These are phyloP conservation scores for Syzygium malaccense DNA, from an alignment of 441 rosid species.

Conservation along the genomic window DNA sequence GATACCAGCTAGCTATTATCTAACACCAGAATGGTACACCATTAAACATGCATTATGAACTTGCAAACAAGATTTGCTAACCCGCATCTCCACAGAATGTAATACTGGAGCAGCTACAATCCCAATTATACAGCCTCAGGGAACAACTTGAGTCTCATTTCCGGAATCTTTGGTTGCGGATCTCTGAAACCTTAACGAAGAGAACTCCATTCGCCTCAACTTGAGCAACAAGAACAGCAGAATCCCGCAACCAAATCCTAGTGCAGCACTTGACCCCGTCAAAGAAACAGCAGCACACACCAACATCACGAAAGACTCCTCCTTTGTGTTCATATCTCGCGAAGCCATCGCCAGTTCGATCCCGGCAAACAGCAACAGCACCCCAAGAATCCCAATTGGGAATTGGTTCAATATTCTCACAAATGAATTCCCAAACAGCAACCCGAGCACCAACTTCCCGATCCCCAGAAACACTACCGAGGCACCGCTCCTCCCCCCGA, in stretches of 20 bases:
- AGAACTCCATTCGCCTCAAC: slow-evolving; percentile 34
- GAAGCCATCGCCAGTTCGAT: slow-evolving; percentile 80
- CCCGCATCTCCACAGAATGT: neutral
- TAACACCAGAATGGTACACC: neutral
- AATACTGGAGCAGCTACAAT: neutral
- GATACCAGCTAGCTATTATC: neutral
- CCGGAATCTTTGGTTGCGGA: neutral
- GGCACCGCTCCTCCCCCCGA: slow-evolving; percentile 60
- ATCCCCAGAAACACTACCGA: slow-evolving; percentile 53
- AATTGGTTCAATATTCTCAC: slow-evolving; percentile 57
- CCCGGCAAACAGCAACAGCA: slow-evolving; percentile 64
- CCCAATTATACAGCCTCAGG: neutral
- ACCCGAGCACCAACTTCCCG: slow-evolving; percentile 50
- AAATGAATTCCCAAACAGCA: slow-evolving; percentile 67
- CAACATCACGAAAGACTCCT: slow-evolving; percentile 71
- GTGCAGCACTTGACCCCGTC: slow-evolving; percentile 75
- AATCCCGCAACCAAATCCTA: slow-evolving; percentile 68
- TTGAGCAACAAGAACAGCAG: slow-evolving; percentile 51
- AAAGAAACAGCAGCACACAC: slow-evolving; percentile 72
- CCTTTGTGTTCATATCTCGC: slow-evolving; percentile 59
- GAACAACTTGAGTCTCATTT: neutral
- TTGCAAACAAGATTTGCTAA: neutral
- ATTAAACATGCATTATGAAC: neutral
- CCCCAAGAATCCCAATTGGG: slow-evolving; percentile 76
- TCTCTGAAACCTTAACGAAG: neutral